These are phyloP conservation scores for Phaeophleospora eucalypticola DNA, from an alignment of 2,329 filamentous ascomycete species.

Conservation along the genomic window DNA sequence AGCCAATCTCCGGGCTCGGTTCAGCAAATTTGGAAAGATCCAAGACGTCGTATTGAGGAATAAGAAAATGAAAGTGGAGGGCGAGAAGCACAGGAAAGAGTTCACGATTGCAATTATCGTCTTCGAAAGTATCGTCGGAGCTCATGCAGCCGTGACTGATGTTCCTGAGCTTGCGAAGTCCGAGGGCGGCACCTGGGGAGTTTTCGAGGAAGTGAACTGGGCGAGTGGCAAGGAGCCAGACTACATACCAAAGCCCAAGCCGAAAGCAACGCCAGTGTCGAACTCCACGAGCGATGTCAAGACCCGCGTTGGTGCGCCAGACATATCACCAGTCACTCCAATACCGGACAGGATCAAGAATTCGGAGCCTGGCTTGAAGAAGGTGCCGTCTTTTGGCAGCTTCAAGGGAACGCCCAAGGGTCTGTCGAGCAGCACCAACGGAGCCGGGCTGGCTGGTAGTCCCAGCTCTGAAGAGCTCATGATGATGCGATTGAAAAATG, in stretches of 20 bases:
- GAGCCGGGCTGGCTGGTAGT: slow-evolving; percentile 17
- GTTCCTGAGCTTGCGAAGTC: slow-evolving; percentile 25
- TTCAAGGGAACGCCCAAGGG: slow-evolving; percentile 32
- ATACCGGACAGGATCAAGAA: slow-evolving; percentile 10
- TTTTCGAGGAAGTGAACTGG: slow-evolving; percentile 54
- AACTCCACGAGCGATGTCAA: not conserved
- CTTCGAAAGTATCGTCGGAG: slow-evolving; percentile 55
- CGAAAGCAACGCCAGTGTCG: not conserved
- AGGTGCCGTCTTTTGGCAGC: slow-evolving; percentile 42
- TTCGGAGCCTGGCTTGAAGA: slow-evolving; percentile 18
- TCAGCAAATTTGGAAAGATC: slow-evolving; percentile 53
- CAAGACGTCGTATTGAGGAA: slow-evolving; percentile 55
- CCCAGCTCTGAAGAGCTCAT: slow-evolving; percentile 39
- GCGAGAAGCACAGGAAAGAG: slow-evolving; percentile 26
- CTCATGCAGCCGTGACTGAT: slow-evolving; percentile 54
- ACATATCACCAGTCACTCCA: slow-evolving; percentile 4
- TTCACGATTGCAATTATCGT: slow-evolving; percentile 52
- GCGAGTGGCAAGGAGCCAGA: slow-evolving; percentile 52
- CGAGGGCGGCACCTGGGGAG: slow-evolving; percentile 39
- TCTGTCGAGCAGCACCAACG: slow-evolving; percentile 3
- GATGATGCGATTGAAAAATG: slow-evolving; percentile 43
- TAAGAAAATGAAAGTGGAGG: slow-evolving; percentile 42
- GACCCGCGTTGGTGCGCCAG: not conserved
- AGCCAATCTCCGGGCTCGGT: slow-evolving; percentile 44
- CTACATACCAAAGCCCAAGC: slow-evolving; percentile 24